Evolutionary conservation across 441 rosid genomes (phyloP).

Genomic region (Jatropha podagrica): DNA sequence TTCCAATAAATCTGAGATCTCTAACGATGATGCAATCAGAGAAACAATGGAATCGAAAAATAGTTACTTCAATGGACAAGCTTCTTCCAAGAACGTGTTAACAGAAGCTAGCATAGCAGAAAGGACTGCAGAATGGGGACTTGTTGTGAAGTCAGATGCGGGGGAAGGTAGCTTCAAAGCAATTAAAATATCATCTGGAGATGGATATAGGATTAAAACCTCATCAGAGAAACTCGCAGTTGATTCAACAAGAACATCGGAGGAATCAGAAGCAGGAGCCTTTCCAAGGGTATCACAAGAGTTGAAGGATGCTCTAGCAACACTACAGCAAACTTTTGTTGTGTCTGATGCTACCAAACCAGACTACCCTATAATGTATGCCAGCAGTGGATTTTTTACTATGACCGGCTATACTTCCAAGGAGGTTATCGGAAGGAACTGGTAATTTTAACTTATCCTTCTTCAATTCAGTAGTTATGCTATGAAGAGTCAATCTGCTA

Average conservation of each 20-base stretch:
- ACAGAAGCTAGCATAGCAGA: conserved; percentile 56
- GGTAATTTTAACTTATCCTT: conserved; percentile 36
- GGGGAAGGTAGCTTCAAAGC: conserved; percentile 55
- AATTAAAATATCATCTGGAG: conserved; percentile 31
- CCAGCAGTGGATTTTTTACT: conserved; percentile 88
- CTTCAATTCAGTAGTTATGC: too few relatives aligned
- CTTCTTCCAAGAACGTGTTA: conserved; percentile 21
- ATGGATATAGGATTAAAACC: conserved; percentile 38
- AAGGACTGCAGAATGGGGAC: conserved; percentile 91
- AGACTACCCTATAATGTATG: conserved; percentile 82
- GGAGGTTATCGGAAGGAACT: conserved; percentile 85
- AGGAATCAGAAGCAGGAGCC: conserved; percentile 54
- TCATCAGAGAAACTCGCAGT: conserved; percentile 31
- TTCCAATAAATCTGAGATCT: background rate
- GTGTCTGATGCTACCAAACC: conserved; percentile 92
- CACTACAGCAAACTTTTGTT: conserved; percentile 91
- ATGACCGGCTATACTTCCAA: conserved; percentile 90
- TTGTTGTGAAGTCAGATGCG: conserved; percentile 45
- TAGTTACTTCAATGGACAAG: conserved; percentile 10
- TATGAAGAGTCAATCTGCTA: background rate
- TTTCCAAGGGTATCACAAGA: conserved; percentile 84
- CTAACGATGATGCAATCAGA: background rate
- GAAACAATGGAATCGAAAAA: conserved; percentile 11
- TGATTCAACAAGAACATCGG: conserved; percentile 61
- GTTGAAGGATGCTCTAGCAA: conserved; percentile 81